These are phyloP conservation scores for Cinchona pubescens DNA, from an alignment of 257 asterid genomes.

Conservation along the genomic window DNA sequence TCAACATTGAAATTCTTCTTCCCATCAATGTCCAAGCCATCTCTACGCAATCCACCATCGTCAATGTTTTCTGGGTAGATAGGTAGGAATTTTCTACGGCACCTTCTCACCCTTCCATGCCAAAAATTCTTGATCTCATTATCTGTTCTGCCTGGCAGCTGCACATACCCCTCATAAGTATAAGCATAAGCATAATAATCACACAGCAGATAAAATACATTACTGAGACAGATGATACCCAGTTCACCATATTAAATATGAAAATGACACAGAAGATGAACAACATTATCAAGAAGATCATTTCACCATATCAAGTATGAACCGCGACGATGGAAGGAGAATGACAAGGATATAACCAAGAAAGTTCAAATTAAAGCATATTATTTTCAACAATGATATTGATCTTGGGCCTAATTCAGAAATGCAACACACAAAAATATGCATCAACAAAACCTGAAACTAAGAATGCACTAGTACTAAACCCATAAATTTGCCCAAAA, in stretches of 20 bases:
- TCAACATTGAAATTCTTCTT: conserved; percentile 7
- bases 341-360: background rate
- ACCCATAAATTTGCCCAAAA: background rate
- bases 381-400: background rate
- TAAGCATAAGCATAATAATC: background rate
- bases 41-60: conserved; percentile 12
- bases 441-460: background rate
- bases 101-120: conserved; percentile 57
- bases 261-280: no score
- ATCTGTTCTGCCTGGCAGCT: conserved; percentile 64
- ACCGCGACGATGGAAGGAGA: background rate
- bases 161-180: conserved; percentile 18
- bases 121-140: conserved; percentile 63
- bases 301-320: no score
- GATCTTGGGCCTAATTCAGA: conserved; percentile 2
- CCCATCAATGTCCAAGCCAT: background rate
- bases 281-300: no score
- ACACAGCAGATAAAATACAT: background rate
- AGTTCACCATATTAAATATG: background rate
- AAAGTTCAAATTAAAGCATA: background rate
- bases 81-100: conserved; percentile 37
- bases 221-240: background rate
- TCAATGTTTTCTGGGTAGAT: conserved; percentile 27
- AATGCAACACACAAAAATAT: background rate
- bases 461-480: background rate